Base-by-base conservation (phyloP, 192 early-diverging fungal species). In the Mortierella claussenii region DNA sequence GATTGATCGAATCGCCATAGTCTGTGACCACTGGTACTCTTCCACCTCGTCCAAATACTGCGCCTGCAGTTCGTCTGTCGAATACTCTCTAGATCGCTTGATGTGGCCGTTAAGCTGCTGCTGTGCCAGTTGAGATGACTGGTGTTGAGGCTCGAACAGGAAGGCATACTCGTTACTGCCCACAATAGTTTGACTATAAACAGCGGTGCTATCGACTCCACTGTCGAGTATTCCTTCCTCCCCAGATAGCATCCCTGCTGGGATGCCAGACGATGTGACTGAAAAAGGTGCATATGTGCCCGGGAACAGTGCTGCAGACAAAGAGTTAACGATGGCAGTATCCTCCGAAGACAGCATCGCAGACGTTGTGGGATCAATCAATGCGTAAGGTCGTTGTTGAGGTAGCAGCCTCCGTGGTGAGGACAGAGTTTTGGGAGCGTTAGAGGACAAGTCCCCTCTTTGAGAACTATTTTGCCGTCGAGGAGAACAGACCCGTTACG, bases 21-120 rank as follows among this genome's bases (percentile, higher is more conserved):
- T 47, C 30, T 76, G 71, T 17, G 43, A 47, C 62, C 62, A 65
- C 24, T 76, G 71, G 27, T 60, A 66, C 36, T 76, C 71, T 26
- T 76, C 71, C 15, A 76, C 71, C 28, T 76, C 37, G 32, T 76
- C 71, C 36, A 76, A 18, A 48, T 66, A 76, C 26, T 76, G 71
- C 0, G 49, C 34, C 28, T 76, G 71, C 7, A 34, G 51, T 30
- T 76, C 71, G 27, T 76, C 71, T 26, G 58, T 50, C 6, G 71
- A 55, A 27, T 49, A 60, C n/a, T 76, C 71, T 44, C 71, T 55
- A 0, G 32, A 8, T 10, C 71, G 55, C 34, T 76, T 74, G 28
- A 24, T 33, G 5, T 23, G 36, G 13, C 24, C 34, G 7, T n/a
- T 31, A 52, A 20, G 24, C 13, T 50, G 49, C 32, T 65, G 55